Evolutionary conservation across 345 rosid genomes (phyloP).

Genomic region (Corymbia maculata): DNA sequence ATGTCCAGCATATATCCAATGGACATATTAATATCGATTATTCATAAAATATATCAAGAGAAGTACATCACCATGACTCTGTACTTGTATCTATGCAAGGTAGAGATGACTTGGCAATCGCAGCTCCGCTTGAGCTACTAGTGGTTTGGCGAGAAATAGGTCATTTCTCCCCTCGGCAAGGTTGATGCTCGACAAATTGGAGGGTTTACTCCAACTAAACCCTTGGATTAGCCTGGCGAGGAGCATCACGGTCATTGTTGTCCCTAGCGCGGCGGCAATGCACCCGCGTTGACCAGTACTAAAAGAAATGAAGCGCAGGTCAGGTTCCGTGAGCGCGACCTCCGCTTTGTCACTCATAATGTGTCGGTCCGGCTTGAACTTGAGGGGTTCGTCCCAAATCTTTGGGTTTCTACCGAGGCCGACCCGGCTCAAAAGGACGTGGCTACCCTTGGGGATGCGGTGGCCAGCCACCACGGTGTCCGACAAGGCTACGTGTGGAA

Average conservation of each 20-base stretch:
- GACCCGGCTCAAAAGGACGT: background rate
- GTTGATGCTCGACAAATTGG: background rate
- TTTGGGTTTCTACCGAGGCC: background rate
- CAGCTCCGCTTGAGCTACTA: background rate
- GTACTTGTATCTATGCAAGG: background rate
- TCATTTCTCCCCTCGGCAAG: background rate
- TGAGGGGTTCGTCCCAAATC: background rate
- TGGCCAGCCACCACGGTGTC: background rate
- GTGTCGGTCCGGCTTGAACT: background rate
- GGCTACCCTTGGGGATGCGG: background rate
- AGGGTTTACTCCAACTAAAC: background rate
- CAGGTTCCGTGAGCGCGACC: background rate
- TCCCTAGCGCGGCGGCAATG: background rate
- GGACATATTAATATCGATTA: background rate
- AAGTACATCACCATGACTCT: background rate
- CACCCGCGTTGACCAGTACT: background rate
- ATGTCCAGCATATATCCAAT: background rate
- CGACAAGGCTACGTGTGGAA: background rate
- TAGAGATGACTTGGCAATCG: background rate
- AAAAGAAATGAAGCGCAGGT: background rate
- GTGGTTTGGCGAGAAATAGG: background rate
- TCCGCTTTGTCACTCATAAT: background rate
- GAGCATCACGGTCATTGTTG: background rate
- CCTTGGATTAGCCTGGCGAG: background rate
- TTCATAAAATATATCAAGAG: background rate